Evolutionary conservation across 257 asterid genomes (phyloP).

Genomic region (Nicotiana tabacum): DNA sequence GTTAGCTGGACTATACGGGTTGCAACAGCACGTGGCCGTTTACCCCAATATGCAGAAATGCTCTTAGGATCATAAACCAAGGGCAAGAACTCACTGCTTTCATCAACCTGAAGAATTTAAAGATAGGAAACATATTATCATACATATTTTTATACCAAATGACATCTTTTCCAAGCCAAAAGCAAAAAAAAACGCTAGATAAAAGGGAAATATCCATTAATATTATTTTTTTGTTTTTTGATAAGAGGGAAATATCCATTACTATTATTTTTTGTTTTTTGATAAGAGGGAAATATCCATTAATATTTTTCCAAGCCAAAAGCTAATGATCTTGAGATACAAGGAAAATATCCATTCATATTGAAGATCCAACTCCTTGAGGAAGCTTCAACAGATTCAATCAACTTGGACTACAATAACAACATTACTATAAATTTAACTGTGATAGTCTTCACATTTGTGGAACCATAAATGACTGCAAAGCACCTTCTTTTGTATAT

Average conservation of each 20-base stretch:
- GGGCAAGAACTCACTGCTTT: conserved; percentile 94
- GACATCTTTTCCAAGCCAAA: not conserved
- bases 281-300: no score
- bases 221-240: no score
- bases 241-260: no score
- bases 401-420: not conserved
- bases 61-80: conserved; percentile 80
- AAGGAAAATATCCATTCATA: not conserved
- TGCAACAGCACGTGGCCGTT: conserved; percentile 93
- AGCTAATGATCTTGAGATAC: no score
- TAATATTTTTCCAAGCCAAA: no score
- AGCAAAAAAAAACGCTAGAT: not conserved
- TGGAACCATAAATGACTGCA: not conserved
- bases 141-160: not conserved
- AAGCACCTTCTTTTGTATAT: not conserved
- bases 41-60: conserved; percentile 93
- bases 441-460: not conserved
- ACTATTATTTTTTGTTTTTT: no score
- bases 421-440: not conserved
- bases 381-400: not conserved
- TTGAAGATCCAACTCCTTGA: not conserved
- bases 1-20: conserved; percentile 84
- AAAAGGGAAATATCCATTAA: not conserved
- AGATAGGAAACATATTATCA: not conserved
- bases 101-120: conserved; percentile 65